Base-by-base conservation (phyloP, 1,284 basidiomycete species). In the Peniophora sp. region DNA sequence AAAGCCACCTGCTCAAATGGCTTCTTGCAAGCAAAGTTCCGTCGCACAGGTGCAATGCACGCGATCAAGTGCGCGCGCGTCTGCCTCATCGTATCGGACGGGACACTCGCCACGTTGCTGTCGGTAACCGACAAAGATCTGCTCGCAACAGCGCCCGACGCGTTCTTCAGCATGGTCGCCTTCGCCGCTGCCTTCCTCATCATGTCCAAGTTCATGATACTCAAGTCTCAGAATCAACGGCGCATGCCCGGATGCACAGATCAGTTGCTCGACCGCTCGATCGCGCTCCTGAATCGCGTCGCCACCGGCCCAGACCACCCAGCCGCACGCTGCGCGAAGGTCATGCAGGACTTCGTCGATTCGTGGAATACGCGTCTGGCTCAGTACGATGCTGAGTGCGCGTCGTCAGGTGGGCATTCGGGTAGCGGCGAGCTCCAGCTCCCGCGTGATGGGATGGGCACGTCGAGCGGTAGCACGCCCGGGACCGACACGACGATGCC, bases 131-230 rank as follows among this genome's bases (percentile, higher is more conserved):
- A 75, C 47, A 53, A 61, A 17, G 56, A 53, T 2, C 53, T 68
- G n/a, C 59, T 75, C 44, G 61, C 64, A 52, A 64, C 71, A 1
- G 66, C 70, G 3, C 75, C 74, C 0, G 74, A 75, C 55, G 61
- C 59, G 47, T 50, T 71, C 27, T 76, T 73, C 56, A 59, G 62
- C 34, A 67, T 76, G 63, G 59, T 75, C 50, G 62, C 69, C 0
- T 68, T 73, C 48, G 66, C 72, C 25, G 66, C 72, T 2, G 61
- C 69, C 1, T 72, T 65, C 50, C 53, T 76, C 41, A 61, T 73
- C 46, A 60, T 70, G 16, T 63, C 65, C 43, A 74, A 74, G 55
- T 69, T 72, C 60, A 63, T 61, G 41, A 54, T 71, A 11, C 56
- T 68, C 34, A 66, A 73, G 50, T 60, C 65, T 16, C 57, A 59